Conservation (phyloP, 805 yeast species). For the Priceomyces medius region DNA sequence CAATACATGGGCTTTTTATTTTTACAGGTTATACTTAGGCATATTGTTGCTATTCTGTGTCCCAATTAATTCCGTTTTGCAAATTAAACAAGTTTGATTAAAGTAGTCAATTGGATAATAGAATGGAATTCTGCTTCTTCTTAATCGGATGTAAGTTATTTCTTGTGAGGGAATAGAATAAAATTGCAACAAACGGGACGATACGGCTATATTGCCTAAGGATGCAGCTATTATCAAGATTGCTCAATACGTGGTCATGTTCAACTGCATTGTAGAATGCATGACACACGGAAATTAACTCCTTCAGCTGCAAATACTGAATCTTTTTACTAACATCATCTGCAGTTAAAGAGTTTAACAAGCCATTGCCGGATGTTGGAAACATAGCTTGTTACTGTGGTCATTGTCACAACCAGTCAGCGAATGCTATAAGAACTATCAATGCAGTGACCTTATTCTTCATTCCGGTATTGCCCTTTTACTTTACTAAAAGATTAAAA, state of each 20-base stretch:
- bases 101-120: too few relatives aligned
- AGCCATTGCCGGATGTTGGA: conserved; percentile 30
- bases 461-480: conserved; percentile 54
- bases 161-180: background rate
- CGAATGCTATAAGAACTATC: conserved; percentile 49
- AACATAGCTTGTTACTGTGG: conserved; percentile 48
- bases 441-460: conserved; percentile 56
- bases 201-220: background rate
- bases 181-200: background rate
- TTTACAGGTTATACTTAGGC: too few relatives aligned
- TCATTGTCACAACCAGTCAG: conserved; percentile 57
- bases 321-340: conserved; percentile 10
- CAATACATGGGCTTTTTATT: too few relatives aligned
- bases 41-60: too few relatives aligned
- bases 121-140: conserved; percentile 35
- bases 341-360: conserved; percentile 34
- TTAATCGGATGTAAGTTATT: conserved; percentile 33
- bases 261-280: background rate
- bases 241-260: too few relatives aligned
- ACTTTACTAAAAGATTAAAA: conserved; percentile 49
- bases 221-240: background rate
- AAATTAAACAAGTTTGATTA: too few relatives aligned
- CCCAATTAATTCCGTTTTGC: too few relatives aligned
- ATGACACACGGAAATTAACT: background rate
- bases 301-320: background rate